Percentiles rank a stretch among this genome's conserved stretches.
Conservation (phyloP, 345 rosid species). For the Excoecaria cochinchinensis region DNA sequence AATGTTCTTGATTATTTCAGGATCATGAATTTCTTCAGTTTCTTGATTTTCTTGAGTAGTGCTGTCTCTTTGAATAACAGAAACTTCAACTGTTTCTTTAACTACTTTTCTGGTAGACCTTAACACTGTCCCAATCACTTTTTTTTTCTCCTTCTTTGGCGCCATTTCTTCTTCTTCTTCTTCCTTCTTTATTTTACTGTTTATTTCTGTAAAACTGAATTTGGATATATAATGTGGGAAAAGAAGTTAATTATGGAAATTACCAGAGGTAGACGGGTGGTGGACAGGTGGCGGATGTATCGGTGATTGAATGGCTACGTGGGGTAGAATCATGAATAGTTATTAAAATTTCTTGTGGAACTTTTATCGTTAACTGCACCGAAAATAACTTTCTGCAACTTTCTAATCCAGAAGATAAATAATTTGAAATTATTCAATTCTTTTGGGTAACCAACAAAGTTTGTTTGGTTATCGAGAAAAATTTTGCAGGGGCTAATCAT, state of each 20-base stretch:
- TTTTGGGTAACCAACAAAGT: too few species aligned
- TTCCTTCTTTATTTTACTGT: background rate
- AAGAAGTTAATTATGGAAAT: background rate
- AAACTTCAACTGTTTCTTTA: slow-evolving; percentile 36
- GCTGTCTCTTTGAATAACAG: slow-evolving; percentile 20
- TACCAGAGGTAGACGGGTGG: slow-evolving; percentile 1
- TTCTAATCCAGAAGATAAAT: background rate
- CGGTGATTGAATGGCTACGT: background rate
- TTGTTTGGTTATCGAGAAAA: too few species aligned
- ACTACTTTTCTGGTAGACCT: slow-evolving; percentile 42
- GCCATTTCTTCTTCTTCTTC: slow-evolving; percentile 33
- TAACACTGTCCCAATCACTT: slow-evolving; percentile 22
- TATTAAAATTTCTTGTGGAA: background rate
- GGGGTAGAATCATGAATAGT: background rate
- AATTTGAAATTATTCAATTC: background rate
- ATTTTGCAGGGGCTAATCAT: too few species aligned
- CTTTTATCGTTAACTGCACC: background rate
- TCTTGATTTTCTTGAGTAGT: slow-evolving; percentile 4
- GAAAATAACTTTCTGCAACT: background rate
- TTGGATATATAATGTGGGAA: too few species aligned
- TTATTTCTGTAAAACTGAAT: background rate
- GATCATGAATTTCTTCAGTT: background rate
- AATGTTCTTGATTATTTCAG: background rate
- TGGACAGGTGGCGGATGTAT: background rate
- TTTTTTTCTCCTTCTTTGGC: slow-evolving; percentile 31